Conservation (phyloP, 2,329 filamentous ascomycete genomes). For the Ophiosphaerella korrae region DNA sequence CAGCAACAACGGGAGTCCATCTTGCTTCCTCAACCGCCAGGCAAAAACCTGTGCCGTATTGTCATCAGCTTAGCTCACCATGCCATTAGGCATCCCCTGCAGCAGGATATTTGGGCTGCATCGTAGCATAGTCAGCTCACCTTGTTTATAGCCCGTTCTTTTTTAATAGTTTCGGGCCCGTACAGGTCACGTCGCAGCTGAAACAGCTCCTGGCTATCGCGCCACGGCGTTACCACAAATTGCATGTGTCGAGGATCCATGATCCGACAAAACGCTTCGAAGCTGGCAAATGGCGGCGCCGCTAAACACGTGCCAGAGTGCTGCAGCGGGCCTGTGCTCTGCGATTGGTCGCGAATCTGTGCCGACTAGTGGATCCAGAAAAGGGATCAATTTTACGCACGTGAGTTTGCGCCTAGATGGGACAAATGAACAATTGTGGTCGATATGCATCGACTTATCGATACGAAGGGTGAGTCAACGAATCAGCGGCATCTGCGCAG, state of each 20-base stretch:
- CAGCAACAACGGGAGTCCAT: slow-evolving; percentile 70
- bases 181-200: slow-evolving; percentile 70
- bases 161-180: slow-evolving; percentile 39
- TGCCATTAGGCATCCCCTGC: background rate
- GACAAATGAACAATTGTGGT: slow-evolving; percentile 1
- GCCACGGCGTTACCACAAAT: slow-evolving; percentile 77
- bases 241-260: slow-evolving; percentile 15
- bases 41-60: slow-evolving; percentile 34
- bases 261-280: slow-evolving; percentile 1
- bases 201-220: slow-evolving; percentile 68
- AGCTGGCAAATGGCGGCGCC: background rate
- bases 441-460: slow-evolving; percentile 3
- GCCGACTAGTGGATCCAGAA: slow-evolving; percentile 1
- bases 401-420: slow-evolving; percentile 1
- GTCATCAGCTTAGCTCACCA: slow-evolving; percentile 19
- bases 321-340: background rate
- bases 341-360: slow-evolving; percentile 14
- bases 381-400: slow-evolving; percentile 1
- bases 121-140: slow-evolving; percentile 29
- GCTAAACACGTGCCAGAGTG: background rate
- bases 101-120: background rate
- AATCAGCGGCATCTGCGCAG: background rate
- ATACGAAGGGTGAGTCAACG: background rate
- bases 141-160: slow-evolving; percentile 47
- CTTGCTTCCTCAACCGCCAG: slow-evolving; percentile 38